Base-by-base conservation (phyloP, 139 green algal species). In the Coelastrella sp. region DNA sequence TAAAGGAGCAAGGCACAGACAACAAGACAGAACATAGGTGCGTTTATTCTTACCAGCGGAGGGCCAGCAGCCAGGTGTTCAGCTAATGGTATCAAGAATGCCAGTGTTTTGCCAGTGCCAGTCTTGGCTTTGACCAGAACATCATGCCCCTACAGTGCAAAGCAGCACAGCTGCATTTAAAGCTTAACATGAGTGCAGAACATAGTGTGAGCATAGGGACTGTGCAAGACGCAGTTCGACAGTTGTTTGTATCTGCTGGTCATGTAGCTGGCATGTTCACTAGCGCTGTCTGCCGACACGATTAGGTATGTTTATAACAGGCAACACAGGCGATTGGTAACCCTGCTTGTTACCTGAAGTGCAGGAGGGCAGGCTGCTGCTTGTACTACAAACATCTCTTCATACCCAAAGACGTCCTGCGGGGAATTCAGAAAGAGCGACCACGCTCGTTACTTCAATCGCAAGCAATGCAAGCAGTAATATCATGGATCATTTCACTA, bases 71-170 rank as follows among this genome's bases (percentile, higher is more conserved):
- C 53, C 40, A 99, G 85, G 13, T 94, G 95, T 73, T 99, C 97
- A 5, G 98, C 85, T 4, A 98, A 84, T 3, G 97, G 97, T 8
- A 99, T 76, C 1, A 99, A 83, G 81, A 99, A 99, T 0, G 97
- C 96, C 6, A 99, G 87, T 0, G 97, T 99, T 86, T 99, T 99
- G 25, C 93, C 93, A 7, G 93, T 97, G 79, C 95, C 95, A 4
- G 95, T 98, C 68, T 95, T 96, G 50, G 95, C 95, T 78, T 96
- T 96, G 32, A 89, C 92, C 38, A 98, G 87, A 3, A 96, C 85
- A 68, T 98, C 95, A 23, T 66, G 45, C 2, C 89, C 90, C 3
- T 60, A 21, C 27, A 93, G 81, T 13, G 43, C 25, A 40, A 7
- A 41, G 25, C n/a, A 62, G n/a, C n/a, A n/a, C n/a, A n/a, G n/a